Conservation (phyloP, 805 yeast genomes). For the Starmerella kuoi region DNA sequence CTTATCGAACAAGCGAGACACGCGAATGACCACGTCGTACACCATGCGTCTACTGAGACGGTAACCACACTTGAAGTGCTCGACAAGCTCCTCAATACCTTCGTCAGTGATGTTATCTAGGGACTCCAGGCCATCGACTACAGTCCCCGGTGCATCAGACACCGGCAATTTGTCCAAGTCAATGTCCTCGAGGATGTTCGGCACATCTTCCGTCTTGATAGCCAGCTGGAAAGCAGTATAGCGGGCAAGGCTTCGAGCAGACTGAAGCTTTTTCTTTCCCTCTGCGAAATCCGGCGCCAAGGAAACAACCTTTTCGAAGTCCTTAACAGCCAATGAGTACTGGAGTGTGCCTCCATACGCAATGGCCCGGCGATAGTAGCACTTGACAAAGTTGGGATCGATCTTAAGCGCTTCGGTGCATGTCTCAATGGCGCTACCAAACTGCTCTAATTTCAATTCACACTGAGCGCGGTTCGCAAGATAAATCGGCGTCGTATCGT, state of each 20-base stretch:
- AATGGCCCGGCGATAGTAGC: constrained; percentile 77
- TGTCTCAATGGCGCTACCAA: constrained; percentile 74
- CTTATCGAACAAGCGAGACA: constrained; percentile 45
- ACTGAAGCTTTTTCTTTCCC: constrained; percentile 50
- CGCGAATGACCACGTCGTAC: constrained; percentile 66
- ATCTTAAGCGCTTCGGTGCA: constrained; percentile 57
- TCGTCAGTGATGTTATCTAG: constrained; percentile 37
- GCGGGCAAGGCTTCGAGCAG: constrained; percentile 54
- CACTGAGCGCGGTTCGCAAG: constrained; percentile 82
- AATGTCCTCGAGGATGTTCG: constrained; percentile 35
- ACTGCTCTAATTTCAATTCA: constrained; percentile 71
- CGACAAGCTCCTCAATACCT: constrained; percentile 55
- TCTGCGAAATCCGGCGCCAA: constrained; percentile 55
- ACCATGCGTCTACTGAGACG: constrained; percentile 70
- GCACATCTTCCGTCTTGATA: constrained; percentile 58
- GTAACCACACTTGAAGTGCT: constrained; percentile 60
- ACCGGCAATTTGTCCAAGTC: constrained; percentile 26
- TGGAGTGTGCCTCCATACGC: constrained; percentile 65
- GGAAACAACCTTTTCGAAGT: constrained; percentile 50
- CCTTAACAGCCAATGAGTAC: constrained; percentile 60
- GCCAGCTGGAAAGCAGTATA: constrained; percentile 76
- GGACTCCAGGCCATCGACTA: constrained; percentile 25
- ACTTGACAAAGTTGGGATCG: constrained; percentile 60
- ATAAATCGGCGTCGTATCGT: constrained; percentile 50
- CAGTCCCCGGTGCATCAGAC: constrained; percentile 45